Evolutionary conservation across 495 filamentous ascomycete genomes (phyloP), one percentile per base, ranked within the genome.

Genomic region (Cercophora newfieldiana): DNA sequence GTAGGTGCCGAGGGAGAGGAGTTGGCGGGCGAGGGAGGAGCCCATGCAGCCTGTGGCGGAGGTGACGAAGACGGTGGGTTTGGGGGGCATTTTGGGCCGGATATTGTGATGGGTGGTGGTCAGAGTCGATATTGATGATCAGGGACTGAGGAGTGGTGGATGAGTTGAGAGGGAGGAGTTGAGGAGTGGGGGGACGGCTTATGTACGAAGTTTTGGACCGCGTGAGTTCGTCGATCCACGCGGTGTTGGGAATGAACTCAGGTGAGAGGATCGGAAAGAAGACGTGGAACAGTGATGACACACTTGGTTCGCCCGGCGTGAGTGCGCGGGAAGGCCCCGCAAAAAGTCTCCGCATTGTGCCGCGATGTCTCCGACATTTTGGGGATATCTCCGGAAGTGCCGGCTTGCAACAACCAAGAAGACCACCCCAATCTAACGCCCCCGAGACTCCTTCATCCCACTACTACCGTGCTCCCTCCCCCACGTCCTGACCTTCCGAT

Each of bases 401-500:
- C 3, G 3, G 51, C 51, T 19, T 55, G n/a, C n/a, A n/a, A n/a
- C n/a, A n/a, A n/a, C n/a, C n/a, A n/a, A n/a, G n/a, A n/a, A n/a
- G n/a, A 47, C 25, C 51, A 12, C 19, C 25, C 18, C n/a, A 55
- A 24, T 24, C 22, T 55, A 16, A 21, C 51, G 22, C 1, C 29
- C 18, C 30, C 24, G 16, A 21, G 24, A 33, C 4, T 31, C 29
- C 28, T 74, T 71, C 37, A 67, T 75, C 59, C 74, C 75, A 37
- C 71, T 74, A 55, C 73, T 68, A 0, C 84, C 85, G 68, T 87
- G 68, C 74, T 81, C 78, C 71, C 82, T 81, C 16, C 82, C 86
- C 72, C 80, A 88, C 56, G 74, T 79, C 59, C 74, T 76, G 8
- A 87, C 84, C 71, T 86, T 86, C n/a, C 75, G 66, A 71, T 90